Percentiles rank a stretch among this genome's conserved stretches.
These are phyloP conservation scores for Peronospora tabacina DNA, from an alignment of 352 stramenopile species.

Conservation along the genomic window DNA sequence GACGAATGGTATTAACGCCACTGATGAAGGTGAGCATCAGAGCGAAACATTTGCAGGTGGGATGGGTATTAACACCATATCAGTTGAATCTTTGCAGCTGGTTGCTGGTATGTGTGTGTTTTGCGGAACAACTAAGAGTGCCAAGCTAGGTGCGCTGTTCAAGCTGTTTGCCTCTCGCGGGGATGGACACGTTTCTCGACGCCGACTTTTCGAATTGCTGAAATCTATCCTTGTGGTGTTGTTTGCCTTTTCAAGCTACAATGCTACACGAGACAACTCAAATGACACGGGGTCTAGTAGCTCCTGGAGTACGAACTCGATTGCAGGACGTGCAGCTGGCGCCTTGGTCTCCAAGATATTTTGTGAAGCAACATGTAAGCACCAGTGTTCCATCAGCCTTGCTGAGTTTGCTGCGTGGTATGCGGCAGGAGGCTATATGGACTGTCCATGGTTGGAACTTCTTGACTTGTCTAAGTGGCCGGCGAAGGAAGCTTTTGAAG, in stretches of 20 bases:
- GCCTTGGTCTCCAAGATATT: constrained; percentile 87
- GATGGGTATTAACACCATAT: constrained; percentile 36
- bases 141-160: constrained; percentile 88
- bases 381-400: constrained; percentile 82
- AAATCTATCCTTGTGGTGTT: constrained; percentile 75
- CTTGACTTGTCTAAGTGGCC: constrained; percentile 94
- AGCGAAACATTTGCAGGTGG: constrained; percentile 13
- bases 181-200: constrained; percentile 54
- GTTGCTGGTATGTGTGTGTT: constrained; percentile 88
- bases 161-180: constrained; percentile 65
- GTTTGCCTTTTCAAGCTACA: constrained; percentile 81
- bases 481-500: constrained; percentile 80
- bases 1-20: constrained; percentile 18
- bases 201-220: constrained; percentile 75
- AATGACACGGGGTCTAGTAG: constrained; percentile 55
- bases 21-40: constrained; percentile 22
- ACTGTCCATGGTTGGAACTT: constrained; percentile 94
- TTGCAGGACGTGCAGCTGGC: constrained; percentile 82
- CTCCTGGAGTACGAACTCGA: constrained; percentile 68
- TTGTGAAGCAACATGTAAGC: constrained; percentile 54
- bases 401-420: constrained; percentile 97
- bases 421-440: constrained; percentile 88
- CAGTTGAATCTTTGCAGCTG: constrained; percentile 66
- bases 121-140: constrained; percentile 91
- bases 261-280: constrained; percentile 45